These are phyloP conservation scores for Tetracladium setigerum DNA, from an alignment of 495 filamentous ascomycete genomes.

Conservation along the genomic window DNA sequence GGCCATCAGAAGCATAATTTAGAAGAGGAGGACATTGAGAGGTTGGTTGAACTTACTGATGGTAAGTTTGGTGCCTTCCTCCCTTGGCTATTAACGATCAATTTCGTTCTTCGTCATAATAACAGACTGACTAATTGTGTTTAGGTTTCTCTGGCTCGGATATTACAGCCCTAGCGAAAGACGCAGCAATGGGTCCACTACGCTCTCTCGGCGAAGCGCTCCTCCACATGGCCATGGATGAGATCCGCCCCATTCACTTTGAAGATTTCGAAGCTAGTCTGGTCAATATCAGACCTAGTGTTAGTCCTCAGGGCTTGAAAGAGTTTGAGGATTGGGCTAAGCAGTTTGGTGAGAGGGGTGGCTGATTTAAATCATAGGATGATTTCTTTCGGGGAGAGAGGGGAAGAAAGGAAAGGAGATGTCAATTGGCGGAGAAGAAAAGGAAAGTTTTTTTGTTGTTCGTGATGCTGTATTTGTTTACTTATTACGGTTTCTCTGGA, in stretches of 20 bases:
- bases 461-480: too few relatives aligned
- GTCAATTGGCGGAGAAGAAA: background rate
- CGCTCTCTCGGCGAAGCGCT: conserved; percentile 86
- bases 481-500: background rate
- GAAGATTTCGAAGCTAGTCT: conserved; percentile 83
- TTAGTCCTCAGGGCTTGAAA: conserved; percentile 74
- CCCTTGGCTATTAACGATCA: background rate
- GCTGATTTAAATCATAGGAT: conserved; percentile 29
- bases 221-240: conserved; percentile 83
- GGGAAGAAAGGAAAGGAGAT: background rate
- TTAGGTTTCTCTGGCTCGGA: conserved; percentile 94
- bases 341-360: conserved; percentile 88
- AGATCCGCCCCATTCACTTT: conserved; percentile 81
- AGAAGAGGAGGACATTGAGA: conserved; percentile 62
- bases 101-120: conserved; percentile 3
- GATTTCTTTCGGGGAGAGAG: background rate
- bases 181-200: conserved; percentile 96
- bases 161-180: conserved; percentile 94
- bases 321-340: conserved; percentile 91
- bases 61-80: conserved; percentile 44
- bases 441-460: background rate
- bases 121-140: conserved; percentile 2
- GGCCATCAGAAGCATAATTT: conserved; percentile 83
- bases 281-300: conserved; percentile 80
- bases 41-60: conserved; percentile 76